Evolutionary conservation across 768 basidiomycete genomes (phyloP), one percentile per base, ranked within the genome.

Genomic region (Leccinum disarticulatum): DNA sequence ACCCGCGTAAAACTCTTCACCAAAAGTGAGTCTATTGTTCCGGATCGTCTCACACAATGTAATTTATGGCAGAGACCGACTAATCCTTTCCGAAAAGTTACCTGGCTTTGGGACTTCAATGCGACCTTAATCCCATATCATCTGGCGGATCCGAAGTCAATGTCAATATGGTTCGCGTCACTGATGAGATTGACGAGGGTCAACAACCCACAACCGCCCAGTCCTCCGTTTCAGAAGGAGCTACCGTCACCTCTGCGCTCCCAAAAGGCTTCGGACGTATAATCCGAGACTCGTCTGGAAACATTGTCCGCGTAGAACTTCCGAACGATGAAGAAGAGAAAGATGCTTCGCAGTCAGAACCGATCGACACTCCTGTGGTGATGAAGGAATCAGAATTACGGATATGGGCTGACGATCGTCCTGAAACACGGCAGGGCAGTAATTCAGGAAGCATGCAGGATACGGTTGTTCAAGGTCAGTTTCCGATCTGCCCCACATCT

Each of bases 251-350:
- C 28, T 62, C 70, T 15, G 59, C 43, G 6, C 76, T 85, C 52
- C 85, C 83, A 13, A 83, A 79, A 65, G 90, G 90, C 2, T 88
- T 84, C 69, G 95, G 93, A 31, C 83, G 85, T 68, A 95, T 98
- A 65, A 73, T 93, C 54, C 82, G 93, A 51, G 94, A 95, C 72
- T 85, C 80, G 38, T 77, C 81, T 3, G 95, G 95, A 30, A 88
- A 87, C 62, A 79, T 95, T 41, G 67, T 93, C 22, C 79, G 83
- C 51, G 78, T 95, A 46, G 86, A 91, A 67, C 67, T 94, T 56
- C 75, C 80, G 15, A 83, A 81, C 46, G 81, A 82, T 22, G 79
- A 81, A 31, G 79, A 79, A 38, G 68, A 60, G 7, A 64, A 64
- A 38, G 38, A 59, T n/a, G 64, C 51, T 31, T 68, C 59, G 41